Percentiles rank a stretch among this genome's conserved stretches.
Conservation (phyloP, 164 flowering plant genomes). For the Nymphaea thermarum region DNA sequence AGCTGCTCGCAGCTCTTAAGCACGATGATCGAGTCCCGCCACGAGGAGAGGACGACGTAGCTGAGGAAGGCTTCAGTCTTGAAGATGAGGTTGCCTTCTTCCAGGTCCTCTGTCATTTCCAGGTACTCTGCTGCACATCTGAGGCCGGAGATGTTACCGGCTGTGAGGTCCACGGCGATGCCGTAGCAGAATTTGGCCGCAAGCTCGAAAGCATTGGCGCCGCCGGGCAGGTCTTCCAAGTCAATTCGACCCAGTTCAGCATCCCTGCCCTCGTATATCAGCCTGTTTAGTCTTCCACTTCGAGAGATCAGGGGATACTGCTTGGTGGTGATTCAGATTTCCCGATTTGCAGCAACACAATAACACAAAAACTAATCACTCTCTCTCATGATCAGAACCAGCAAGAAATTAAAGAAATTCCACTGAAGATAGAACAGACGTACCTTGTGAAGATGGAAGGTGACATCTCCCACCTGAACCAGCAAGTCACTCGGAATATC, state of each 20-base stretch:
- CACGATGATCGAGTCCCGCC: slow-evolving; percentile 81
- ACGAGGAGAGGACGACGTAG: slow-evolving; percentile 68
- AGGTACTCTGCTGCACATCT: slow-evolving; percentile 85
- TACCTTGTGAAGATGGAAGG: slow-evolving; percentile 95
- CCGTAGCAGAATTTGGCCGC: slow-evolving; percentile 91
- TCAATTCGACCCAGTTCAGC: slow-evolving; percentile 31
- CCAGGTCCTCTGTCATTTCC: slow-evolving; percentile 92
- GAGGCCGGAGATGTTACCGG: slow-evolving; percentile 72
- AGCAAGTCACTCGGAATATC: slow-evolving; percentile 88
- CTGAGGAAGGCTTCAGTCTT: slow-evolving; percentile 89
- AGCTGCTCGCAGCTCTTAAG: slow-evolving; percentile 69
- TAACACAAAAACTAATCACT: too few species aligned
- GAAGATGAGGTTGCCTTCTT: slow-evolving; percentile 87
- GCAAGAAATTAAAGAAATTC: background rate
- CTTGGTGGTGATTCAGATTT: too few species aligned
- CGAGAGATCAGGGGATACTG: slow-evolving; percentile 77
- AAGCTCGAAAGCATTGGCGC: slow-evolving; percentile 66
- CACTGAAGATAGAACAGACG: background rate
- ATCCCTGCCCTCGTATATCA: slow-evolving; percentile 51
- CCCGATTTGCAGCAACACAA: too few species aligned
- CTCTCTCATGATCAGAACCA: background rate
- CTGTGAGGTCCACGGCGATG: slow-evolving; percentile 64
- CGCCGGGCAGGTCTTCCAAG: slow-evolving; percentile 73
- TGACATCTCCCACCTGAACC: slow-evolving; percentile 56
- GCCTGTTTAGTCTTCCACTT: slow-evolving; percentile 68